Base-by-base conservation (phyloP, 169 alveolate species). In the Plasmodium fragile region DNA sequence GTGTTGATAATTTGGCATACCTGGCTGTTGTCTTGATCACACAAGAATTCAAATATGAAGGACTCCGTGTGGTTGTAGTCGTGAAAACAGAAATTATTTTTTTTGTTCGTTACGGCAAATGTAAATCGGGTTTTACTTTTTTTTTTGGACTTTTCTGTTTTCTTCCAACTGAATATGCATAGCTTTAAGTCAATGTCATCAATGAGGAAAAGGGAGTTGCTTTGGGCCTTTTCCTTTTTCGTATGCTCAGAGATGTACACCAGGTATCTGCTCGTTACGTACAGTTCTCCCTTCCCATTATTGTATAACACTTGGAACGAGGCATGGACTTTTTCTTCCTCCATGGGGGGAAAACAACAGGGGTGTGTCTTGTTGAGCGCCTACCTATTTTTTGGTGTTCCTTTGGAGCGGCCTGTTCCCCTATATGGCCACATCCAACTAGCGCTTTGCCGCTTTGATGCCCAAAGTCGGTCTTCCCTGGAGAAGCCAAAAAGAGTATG, bases 61-160 rank as follows among this genome's bases (percentile, higher is more conserved):
- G 81, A 73, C 32, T 85, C 93, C 30, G 93, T 73, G 79, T 77
- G 39, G 32, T 85, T 85, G 53, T 85, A 85, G 79, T 85, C 93
- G 75, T 85, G 93, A 75, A 85, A 85, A 43, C 93, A 85, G 45
- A 85, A 85, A 85, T 85, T 85, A 85, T 85, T 85, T 72, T 85
- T 85, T 1, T 32, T 85, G 65, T 32, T 77, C 45, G 85, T 85
- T 85, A 92, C 87, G n/a, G 95, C 94, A 78, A 96, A 96, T 8
- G 97, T 89, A 30, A 96, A 79, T n/a, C 97, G 85, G 36, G 95
- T 96, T 92, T 96, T 96, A 25, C 95, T 93, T 6, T 90, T 93
- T 84, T 96, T 96, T 87, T 96, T 96, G 0, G 97, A 94, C 71
- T 96, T 96, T 79, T 96, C 97, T 13, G 95, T 95, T 72, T 94